Percentiles rank a stretch among this genome's conserved stretches.
These are phyloP conservation scores for Tremellales sp. DNA, from an alignment of 1,284 basidiomycete genomes.

Conservation along the genomic window DNA sequence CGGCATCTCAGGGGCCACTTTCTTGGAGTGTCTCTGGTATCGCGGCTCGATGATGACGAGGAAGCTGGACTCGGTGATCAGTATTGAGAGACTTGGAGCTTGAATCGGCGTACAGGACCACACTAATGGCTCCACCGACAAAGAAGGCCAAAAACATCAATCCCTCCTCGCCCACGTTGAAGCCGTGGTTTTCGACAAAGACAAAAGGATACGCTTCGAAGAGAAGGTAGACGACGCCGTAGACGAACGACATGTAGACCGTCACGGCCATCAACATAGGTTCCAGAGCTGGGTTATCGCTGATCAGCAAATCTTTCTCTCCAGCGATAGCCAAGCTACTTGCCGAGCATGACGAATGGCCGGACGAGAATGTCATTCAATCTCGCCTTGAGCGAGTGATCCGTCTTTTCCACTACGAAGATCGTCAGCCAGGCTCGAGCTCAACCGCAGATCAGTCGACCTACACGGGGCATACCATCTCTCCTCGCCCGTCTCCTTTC, in stretches of 20 bases:
- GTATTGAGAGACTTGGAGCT: not conserved
- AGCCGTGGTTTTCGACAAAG: constrained; percentile 50
- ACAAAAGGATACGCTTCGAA: constrained; percentile 52
- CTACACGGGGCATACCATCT: constrained; percentile 56
- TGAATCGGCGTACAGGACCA: constrained; percentile 29
- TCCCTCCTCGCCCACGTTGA: constrained; percentile 51
- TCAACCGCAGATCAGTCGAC: constrained; percentile 11
- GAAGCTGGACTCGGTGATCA: constrained; percentile 13
- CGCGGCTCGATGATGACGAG: constrained; percentile 30
- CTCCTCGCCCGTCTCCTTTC: constrained; percentile 62
- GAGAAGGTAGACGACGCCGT: constrained; percentile 43
- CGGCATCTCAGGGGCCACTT: constrained; percentile 25
- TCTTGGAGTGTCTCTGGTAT: constrained; percentile 28
- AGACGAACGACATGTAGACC: constrained; percentile 57
- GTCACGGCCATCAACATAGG: constrained; percentile 72
- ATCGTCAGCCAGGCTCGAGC: not conserved
- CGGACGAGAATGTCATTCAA: constrained; percentile 54
- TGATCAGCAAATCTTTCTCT: not conserved
- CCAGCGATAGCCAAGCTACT: constrained; percentile 5
- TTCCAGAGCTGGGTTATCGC: constrained; percentile 59
- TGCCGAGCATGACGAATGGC: constrained; percentile 62
- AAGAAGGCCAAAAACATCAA: constrained; percentile 54
- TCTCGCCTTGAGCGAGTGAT: constrained; percentile 24
- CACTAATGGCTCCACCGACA: constrained; percentile 43
- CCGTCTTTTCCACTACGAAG: constrained; percentile 28